Evolutionary conservation across 2,329 filamentous ascomycete species (phyloP).

Genomic region (Penicillium expansum): DNA sequence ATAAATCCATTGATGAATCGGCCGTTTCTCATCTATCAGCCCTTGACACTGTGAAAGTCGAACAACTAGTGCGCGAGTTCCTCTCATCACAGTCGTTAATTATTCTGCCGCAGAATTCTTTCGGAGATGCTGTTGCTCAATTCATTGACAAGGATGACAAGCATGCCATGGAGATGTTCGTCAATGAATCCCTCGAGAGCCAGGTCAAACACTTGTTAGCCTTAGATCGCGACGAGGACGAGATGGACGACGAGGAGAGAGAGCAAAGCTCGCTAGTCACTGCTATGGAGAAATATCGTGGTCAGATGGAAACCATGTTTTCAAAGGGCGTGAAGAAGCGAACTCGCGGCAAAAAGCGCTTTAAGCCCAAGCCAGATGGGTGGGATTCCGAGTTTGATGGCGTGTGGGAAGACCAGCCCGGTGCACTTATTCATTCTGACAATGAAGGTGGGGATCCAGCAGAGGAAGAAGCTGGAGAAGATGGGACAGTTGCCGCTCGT

Average conservation of each 20-base stretch:
- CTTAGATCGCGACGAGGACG: constrained; percentile 65
- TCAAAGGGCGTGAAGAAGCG: constrained; percentile 61
- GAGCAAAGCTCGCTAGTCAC: constrained; percentile 68
- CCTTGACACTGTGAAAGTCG: constrained; percentile 79
- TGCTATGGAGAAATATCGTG: constrained; percentile 71
- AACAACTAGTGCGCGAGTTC: constrained; percentile 83
- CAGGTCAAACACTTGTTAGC: constrained; percentile 69
- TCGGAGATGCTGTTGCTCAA: constrained; percentile 86
- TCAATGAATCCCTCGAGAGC: constrained; percentile 66
- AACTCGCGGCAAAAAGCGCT: constrained; percentile 51
- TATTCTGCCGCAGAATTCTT: constrained; percentile 86
- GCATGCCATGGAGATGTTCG: constrained; percentile 80
- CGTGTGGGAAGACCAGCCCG: constrained; percentile 76
- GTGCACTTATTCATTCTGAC: constrained; percentile 58
- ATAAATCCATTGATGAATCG: constrained; percentile 60
- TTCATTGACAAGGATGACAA: constrained; percentile 97
- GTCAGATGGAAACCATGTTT: constrained; percentile 69
- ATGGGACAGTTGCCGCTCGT: constrained; percentile 40
- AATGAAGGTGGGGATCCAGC: constrained; percentile 48
- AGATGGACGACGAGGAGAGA: constrained; percentile 64
- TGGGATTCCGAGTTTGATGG: constrained; percentile 94
- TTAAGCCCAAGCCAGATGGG: constrained; percentile 71
- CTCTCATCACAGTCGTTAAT: constrained; percentile 83
- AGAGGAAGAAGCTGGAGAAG: constrained; percentile 49
- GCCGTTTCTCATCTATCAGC: constrained; percentile 59